Percentiles rank a stretch among this genome's conserved stretches.
Conservation (phyloP, 148 eudicot genomes). For the Nyssa sinensis region DNA sequence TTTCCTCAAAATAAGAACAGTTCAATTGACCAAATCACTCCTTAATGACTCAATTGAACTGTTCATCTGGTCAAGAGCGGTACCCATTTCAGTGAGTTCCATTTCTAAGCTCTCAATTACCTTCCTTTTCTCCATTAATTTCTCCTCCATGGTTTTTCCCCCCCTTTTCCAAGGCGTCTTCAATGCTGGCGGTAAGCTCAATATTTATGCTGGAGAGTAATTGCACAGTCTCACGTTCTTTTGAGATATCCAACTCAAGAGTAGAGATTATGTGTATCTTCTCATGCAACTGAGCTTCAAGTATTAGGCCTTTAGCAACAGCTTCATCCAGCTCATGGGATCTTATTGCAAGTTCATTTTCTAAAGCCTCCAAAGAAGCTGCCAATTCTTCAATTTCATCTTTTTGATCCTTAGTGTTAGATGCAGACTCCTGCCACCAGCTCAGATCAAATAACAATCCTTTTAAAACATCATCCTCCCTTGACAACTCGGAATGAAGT, state of each 20-base stretch:
- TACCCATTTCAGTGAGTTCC: conserved; percentile 61
- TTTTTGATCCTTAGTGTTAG: conserved; percentile 57
- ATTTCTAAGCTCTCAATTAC: conserved; percentile 49
- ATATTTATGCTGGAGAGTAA: conserved; percentile 46
- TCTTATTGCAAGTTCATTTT: conserved; percentile 45
- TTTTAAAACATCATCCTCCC: conserved; percentile 72
- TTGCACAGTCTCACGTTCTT: conserved; percentile 36
- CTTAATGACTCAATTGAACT: conserved; percentile 51
- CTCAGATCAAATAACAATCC: conserved; percentile 78
- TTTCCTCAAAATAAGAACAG: conserved; percentile 46
- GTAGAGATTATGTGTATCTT: conserved; percentile 43
- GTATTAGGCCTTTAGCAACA: conserved; percentile 31
- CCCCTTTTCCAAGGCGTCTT: conserved; percentile 45
- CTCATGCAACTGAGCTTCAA: conserved; percentile 60
- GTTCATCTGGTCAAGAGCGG: conserved; percentile 44
- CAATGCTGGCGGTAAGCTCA: conserved; percentile 36
- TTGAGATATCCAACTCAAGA: conserved; percentile 53
- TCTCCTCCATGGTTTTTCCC: conserved; percentile 48
- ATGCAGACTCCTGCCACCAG: conserved; percentile 75
- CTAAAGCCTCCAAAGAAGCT: conserved; percentile 47
- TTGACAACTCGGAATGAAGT: conserved; percentile 51
- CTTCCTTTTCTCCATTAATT: conserved; percentile 47
- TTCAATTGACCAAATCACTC: conserved; percentile 47
- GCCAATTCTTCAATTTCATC: conserved; percentile 55
- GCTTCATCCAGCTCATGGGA: conserved; percentile 53